phyloP scores from a whole-genome alignment of 768 basidiomycete genomes.

The Coprinopsis strossmayeri region DNA sequence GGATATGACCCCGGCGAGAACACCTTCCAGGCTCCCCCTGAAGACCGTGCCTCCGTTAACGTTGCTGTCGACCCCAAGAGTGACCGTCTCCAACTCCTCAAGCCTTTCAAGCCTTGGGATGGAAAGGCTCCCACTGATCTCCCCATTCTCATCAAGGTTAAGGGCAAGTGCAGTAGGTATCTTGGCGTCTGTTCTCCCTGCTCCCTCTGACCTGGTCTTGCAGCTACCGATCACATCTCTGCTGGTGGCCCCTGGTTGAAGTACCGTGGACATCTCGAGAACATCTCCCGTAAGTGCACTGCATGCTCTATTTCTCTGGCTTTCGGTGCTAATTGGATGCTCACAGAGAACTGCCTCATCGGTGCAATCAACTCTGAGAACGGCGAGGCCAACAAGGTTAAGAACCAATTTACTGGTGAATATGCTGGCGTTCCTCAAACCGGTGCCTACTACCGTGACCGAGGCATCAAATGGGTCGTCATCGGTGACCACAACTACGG shows the following conservation, averaged over 20 bases:
- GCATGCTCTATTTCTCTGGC: neutral
- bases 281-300: conserved; percentile 77
- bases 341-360: conserved; percentile 88
- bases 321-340: conserved; percentile 9
- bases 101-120: conserved; percentile 90
- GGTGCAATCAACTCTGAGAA: conserved; percentile 96
- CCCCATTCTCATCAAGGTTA: conserved; percentile 95
- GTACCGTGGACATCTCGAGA: conserved; percentile 97
- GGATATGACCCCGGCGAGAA: conserved; percentile 97
- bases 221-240: conserved; percentile 85
- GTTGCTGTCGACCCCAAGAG: conserved; percentile 83
- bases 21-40: conserved; percentile 94
- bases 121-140: conserved; percentile 86
- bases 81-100: conserved; percentile 85
- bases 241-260: conserved; percentile 99
- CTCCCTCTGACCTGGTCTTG: conserved; percentile 19
- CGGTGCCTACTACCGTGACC: conserved; percentile 83
- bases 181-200: conserved; percentile 35
- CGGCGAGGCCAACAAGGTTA: conserved; percentile 92
- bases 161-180: conserved; percentile 83
- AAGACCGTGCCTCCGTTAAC: conserved; percentile 71
- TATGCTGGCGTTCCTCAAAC: conserved; percentile 81
- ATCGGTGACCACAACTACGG: conserved; percentile 96
- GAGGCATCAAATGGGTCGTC: conserved; percentile 94
- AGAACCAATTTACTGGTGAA: conserved; percentile 85